Conservation (phyloP, 2,329 filamentous ascomycete species). For the Apiospora marii region DNA sequence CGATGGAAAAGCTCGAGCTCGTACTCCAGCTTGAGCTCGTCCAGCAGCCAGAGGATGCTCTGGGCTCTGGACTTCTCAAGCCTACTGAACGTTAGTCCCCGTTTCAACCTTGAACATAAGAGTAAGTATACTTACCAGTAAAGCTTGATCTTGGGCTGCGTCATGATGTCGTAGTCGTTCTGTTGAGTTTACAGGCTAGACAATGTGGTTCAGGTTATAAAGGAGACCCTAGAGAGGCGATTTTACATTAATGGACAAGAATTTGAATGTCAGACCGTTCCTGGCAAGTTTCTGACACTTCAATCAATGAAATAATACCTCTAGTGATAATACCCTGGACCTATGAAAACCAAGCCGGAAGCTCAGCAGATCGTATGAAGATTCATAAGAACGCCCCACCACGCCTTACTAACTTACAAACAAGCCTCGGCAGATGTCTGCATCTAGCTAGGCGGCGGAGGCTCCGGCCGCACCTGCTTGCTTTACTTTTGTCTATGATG, state of each 20-base stretch:
- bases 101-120: too few species aligned
- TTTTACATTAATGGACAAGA: neutral
- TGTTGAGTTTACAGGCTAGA: neutral
- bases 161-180: slow-evolving; percentile 33
- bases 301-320: too few species aligned
- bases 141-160: slow-evolving; percentile 64
- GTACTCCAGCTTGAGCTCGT: slow-evolving; percentile 82
- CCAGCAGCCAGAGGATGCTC: slow-evolving; percentile 84
- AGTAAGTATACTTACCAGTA: slow-evolving; percentile 60
- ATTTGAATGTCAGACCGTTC: neutral
- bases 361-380: neutral
- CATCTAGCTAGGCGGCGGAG: neutral
- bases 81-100: slow-evolving; percentile 59
- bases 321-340: neutral
- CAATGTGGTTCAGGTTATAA: neutral
- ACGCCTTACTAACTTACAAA: neutral
- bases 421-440: slow-evolving; percentile 9
- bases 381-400: neutral
- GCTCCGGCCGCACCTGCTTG: neutral
- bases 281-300: neutral
- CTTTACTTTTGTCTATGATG: neutral
- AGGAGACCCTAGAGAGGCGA: neutral
- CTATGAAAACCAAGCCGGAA: neutral
- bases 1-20: slow-evolving; percentile 83
- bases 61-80: slow-evolving; percentile 84